Evolutionary conservation across 2,329 filamentous ascomycete genomes (phyloP).

Genomic region (Trichophaea hybrida): DNA sequence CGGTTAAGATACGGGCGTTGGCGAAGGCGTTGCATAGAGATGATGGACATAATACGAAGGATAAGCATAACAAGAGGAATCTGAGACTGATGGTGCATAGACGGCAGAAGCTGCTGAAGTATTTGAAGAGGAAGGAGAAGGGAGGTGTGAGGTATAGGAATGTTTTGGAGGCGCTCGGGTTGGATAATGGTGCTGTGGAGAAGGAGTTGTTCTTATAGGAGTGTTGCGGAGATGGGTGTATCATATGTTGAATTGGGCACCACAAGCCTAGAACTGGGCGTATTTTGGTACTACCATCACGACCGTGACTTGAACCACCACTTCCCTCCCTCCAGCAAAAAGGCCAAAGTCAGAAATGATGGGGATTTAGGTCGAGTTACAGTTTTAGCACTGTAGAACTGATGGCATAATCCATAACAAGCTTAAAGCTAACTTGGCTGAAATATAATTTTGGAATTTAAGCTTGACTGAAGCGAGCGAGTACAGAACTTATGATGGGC

Average conservation of each 20-base stretch:
- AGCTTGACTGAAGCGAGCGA: no score
- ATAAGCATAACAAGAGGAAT: constrained; percentile 91
- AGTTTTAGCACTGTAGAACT: no score
- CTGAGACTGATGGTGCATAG: constrained; percentile 71
- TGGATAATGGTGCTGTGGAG: constrained; percentile 34
- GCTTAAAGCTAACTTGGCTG: no score
- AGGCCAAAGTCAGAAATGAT: no score
- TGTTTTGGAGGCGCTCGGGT: constrained; percentile 66
- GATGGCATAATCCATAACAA: no score
- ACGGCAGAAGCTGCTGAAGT: constrained; percentile 74
- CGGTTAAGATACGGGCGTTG: constrained; percentile 76
- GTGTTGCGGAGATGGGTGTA: not conserved
- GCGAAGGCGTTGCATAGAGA: constrained; percentile 47
- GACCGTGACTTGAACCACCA: no score
- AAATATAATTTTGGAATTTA: no score
- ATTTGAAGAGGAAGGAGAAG: constrained; percentile 77
- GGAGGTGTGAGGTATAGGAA: constrained; percentile 83
- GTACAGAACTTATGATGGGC: no score
- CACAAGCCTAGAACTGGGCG: no score
- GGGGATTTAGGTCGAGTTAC: no score
- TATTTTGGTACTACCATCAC: no score
- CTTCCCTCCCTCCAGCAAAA: no score
- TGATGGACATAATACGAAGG: constrained; percentile 49
- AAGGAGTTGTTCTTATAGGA: constrained; percentile 25
- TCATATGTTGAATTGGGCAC: not conserved